Percentiles rank a stretch among this genome's conserved stretches.
These are phyloP conservation scores for Coprinopsis marcescibilis DNA, from an alignment of 768 basidiomycete genomes.

Conservation along the genomic window DNA sequence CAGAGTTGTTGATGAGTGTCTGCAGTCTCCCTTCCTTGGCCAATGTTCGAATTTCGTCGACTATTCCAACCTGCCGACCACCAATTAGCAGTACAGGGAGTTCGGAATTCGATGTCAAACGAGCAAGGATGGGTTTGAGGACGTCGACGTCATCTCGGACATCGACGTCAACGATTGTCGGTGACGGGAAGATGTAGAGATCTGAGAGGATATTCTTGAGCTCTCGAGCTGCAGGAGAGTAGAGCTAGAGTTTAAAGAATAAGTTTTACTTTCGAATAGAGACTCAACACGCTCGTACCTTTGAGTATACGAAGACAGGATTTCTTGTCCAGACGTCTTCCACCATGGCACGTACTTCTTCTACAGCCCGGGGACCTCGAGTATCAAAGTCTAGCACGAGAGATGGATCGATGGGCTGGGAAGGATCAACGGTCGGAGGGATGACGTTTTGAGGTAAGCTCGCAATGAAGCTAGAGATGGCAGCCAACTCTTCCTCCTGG, in stretches of 20 bases:
- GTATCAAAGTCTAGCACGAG: constrained; percentile 83
- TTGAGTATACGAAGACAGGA: constrained; percentile 71
- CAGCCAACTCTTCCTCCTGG: constrained; percentile 62
- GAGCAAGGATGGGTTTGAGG: constrained; percentile 52
- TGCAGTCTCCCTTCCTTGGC: constrained; percentile 46
- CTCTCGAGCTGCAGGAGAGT: constrained; percentile 62
- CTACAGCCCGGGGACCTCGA: constrained; percentile 49
- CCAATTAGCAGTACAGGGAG: constrained; percentile 68
- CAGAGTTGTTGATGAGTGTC: constrained; percentile 45
- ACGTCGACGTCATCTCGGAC: constrained; percentile 64
- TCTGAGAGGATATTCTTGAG: constrained; percentile 51
- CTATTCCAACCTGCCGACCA: constrained; percentile 49
- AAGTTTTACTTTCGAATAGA: constrained; percentile 4
- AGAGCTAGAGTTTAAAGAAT: constrained; percentile 34
- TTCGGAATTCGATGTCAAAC: constrained; percentile 48
- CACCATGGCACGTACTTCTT: constrained; percentile 56
- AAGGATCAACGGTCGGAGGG: constrained; percentile 58
- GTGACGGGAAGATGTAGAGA: constrained; percentile 54
- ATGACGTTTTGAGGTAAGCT: constrained; percentile 73
- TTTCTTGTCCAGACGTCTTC: constrained; percentile 66
- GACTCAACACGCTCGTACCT: constrained; percentile 35
- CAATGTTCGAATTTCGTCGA: constrained; percentile 48
- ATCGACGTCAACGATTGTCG: constrained; percentile 69
- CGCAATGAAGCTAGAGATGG: constrained; percentile 66
- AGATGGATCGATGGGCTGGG: constrained; percentile 66